Base-by-base conservation (phyloP, 805 yeast genomes). In the Zygoascus ofunaensis region DNA sequence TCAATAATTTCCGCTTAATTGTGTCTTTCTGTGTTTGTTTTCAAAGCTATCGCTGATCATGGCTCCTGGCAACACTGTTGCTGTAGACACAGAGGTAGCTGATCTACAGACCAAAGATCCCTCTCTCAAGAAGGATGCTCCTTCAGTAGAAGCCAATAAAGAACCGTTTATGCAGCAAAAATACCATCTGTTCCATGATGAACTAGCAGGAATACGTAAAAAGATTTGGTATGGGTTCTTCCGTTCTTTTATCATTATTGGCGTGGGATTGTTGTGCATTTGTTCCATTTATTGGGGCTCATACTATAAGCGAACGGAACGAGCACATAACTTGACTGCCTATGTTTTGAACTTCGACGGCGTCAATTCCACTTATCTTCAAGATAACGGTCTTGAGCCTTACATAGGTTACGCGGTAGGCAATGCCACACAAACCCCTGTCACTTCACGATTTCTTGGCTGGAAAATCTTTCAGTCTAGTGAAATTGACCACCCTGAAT, bases 231-330 rank as follows among this genome's bases (percentile, higher is more conserved):
- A 2, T 23, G 34, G 33, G 14, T 37, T 21, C 15, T 2, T 15
- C 20, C 15, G 17, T 15, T 20, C 43, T 12, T 34, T n/a, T 14
- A 14, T 48, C 4, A 34, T 41, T 4, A 37, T 48, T 26, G 42
- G 46, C 1, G 34, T 42, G 12, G 47, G 48, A 2, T 18, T 50
- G n/a, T 33, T 74, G 41, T 53, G 58, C 32, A 66, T 66, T 42
- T 56, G 69, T 51, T 60, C 79, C 53, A 58, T 67, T 48, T 64
- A 73, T 63, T 72, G 82, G 82, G 72, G 73, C 35, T 61, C 72
- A 38, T 59, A 64, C 62, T 63, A 57, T 61, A 33, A 60, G 5
- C 55, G 72, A 47, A 30, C 43, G 35, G 5, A 45, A 39, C 54
- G 69, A 41, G 46, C 62, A 44, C 43, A 54, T 15, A 65, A 69